Conservation (phyloP, 768 basidiomycete species). For the Amanita phalloides region DNA sequence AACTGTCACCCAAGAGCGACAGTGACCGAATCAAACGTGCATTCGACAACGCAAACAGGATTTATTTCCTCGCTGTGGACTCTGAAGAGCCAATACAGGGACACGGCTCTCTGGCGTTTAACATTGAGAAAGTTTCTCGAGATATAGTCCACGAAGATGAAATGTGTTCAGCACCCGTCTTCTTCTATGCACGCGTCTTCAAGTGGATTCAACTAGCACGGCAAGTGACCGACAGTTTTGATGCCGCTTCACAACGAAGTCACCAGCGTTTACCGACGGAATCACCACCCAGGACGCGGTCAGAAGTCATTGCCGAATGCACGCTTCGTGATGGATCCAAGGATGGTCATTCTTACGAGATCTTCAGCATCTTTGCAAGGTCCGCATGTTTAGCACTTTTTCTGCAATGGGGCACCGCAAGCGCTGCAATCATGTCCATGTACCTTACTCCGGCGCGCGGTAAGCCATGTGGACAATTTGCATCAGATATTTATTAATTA, state of each 20-base stretch:
- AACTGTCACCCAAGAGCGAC: too few species aligned
- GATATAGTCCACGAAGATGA: constrained; percentile 9
- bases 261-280: neutral
- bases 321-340: neutral
- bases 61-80: too few species aligned
- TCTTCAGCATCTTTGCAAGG: constrained; percentile 8
- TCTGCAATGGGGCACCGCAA: constrained; percentile 17
- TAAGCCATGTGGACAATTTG: constrained; percentile 1
- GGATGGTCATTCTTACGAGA: neutral
- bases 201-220: constrained; percentile 11
- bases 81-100: constrained; percentile 9
- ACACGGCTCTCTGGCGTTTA: too few species aligned
- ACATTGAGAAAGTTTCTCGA: too few species aligned
- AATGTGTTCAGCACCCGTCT: constrained; percentile 11
- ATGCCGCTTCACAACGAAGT: constrained; percentile 2
- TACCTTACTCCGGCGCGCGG: constrained; percentile 15
- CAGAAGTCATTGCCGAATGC: neutral
- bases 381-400: constrained; percentile 10
- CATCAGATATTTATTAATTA: neutral
- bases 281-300: neutral
- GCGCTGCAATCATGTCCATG: constrained; percentile 13
- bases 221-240: constrained; percentile 8
- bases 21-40: too few species aligned
- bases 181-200: constrained; percentile 14
- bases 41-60: too few species aligned